phyloP scores from a whole-genome alignment of 805 yeast species.

The Saccharomycopsis babjevae region DNA sequence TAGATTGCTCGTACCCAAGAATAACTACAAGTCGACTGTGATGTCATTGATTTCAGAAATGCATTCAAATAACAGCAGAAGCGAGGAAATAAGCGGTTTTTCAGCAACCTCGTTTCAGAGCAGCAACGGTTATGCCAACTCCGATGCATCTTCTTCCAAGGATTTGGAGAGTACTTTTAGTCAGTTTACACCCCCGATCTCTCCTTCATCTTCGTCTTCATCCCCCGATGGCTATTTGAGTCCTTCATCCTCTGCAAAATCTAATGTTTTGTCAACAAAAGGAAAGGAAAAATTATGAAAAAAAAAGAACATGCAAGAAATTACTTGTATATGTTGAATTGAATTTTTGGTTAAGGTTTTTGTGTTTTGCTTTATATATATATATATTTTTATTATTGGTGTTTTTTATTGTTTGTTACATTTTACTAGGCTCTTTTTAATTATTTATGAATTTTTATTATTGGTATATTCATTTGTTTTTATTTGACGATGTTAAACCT shows the following conservation, averaged over 20 bases:
- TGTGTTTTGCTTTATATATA: no score
- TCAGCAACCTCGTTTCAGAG: not conserved
- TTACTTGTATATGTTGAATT: not conserved
- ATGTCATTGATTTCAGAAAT: constrained; percentile 21
- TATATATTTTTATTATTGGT: no score
- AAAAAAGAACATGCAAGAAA: not conserved
- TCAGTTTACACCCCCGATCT: not conserved
- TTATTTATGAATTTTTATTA: no score
- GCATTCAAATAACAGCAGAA: constrained; percentile 15
- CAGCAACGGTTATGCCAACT: not conserved
- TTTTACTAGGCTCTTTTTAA: no score
- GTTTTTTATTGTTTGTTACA: no score
- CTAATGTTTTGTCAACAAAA: not conserved
- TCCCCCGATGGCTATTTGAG: not conserved
- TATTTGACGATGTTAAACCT: no score
- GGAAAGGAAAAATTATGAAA: not conserved
- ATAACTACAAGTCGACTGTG: constrained; percentile 7
- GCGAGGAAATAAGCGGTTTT: not conserved
- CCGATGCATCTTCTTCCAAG: not conserved
- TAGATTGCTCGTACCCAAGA: not conserved
- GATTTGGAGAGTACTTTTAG: not conserved
- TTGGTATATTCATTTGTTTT: no score
- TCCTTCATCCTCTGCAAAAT: not conserved
- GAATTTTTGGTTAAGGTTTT: no score
- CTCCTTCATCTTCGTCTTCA: not conserved